Evolutionary conservation across 306 rosid species (phyloP), one percentile per base, ranked within the genome.

Genomic region (Quercus gilva): DNA sequence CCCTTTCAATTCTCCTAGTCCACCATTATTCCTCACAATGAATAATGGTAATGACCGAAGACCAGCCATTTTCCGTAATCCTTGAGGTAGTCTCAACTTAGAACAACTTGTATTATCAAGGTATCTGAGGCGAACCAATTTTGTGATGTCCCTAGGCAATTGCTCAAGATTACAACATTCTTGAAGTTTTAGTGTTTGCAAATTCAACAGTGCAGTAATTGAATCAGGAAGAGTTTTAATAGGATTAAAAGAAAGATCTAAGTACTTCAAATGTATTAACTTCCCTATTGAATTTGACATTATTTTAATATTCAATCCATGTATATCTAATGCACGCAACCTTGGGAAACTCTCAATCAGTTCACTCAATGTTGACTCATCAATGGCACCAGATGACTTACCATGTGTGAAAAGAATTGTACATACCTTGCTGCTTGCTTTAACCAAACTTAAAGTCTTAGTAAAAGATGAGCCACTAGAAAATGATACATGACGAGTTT

Each of bases 211-310:
- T 25, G 61, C 31, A 25, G 69, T 29, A 59, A 85, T 67, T 11
- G 37, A 70, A 0, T 25, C 9, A 20, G 88, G 85, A 25, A 81
- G 81, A 29, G 17, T 64, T 37, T 17, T 1, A 25, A 74, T 72
- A 12, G 0, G 1, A 45, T 74, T 78, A 12, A 1, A 4, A 58
- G 83, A 74, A 23, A 85, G 78, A 78, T 85, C 83, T 23, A 81
- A 20, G 35, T 81, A 85, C 71, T 80, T 81, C 35, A 85, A 53
- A 60, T 78, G 88, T 61, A 69, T 81, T 76, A 85, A 59, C 59
- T 75, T 60, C 60, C 20, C 20, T 67, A 80, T 29, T 15, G 33
- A 65, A 1, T 67, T 51, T 31, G 87, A 69, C 49, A 84, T 41
- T 59, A 1, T 10, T 2, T 1, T 1, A 20, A 71, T 55, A 4